These are phyloP conservation scores for Solanum appendiculatum DNA, from an alignment of 257 asterid genomes.

Conservation along the genomic window DNA sequence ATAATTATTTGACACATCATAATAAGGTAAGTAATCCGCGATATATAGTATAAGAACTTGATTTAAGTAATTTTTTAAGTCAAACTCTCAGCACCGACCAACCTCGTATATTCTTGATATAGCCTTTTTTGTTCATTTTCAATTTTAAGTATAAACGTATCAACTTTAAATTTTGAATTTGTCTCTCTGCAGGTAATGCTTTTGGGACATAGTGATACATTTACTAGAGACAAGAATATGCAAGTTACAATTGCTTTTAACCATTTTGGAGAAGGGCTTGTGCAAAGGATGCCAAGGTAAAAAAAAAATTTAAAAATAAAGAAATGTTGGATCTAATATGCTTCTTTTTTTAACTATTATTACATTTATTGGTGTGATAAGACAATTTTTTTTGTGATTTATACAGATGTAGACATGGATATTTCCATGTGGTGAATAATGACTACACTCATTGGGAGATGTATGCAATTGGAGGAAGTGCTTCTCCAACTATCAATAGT, in stretches of 20 bases:
- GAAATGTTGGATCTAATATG: neutral
- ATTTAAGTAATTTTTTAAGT: too few species aligned
- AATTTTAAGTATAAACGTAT: too few species aligned
- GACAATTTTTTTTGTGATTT: neutral
- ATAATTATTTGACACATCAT: conserved; percentile 69
- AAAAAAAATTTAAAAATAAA: neutral
- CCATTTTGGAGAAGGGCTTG: conserved; percentile 88
- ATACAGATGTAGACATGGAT: conserved; percentile 82
- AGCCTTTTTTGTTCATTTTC: neutral
- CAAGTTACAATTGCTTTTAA: conserved; percentile 89
- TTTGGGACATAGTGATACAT: conserved; percentile 67
- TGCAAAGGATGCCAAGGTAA: conserved; percentile 94
- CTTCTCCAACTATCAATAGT: conserved; percentile 78
- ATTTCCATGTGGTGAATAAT: conserved; percentile 92
- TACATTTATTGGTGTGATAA: neutral
- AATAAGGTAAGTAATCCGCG: conserved; percentile 27
- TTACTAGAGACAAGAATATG: conserved; percentile 52
- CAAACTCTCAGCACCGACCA: accelerated
- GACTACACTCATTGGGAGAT: conserved; percentile 93
- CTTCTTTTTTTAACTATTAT: neutral
- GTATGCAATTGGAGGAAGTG: conserved; percentile 97
- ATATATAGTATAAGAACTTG: too few species aligned
- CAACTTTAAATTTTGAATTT: neutral
- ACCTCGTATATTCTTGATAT: neutral
- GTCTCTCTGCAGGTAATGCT: conserved; percentile 28